A percentile compares a stretch with the other conserved stretches of the same genome.
These are phyloP conservation scores for Thuja plicata DNA, from an alignment of 83 land plant genomes.

Conservation along the genomic window DNA sequence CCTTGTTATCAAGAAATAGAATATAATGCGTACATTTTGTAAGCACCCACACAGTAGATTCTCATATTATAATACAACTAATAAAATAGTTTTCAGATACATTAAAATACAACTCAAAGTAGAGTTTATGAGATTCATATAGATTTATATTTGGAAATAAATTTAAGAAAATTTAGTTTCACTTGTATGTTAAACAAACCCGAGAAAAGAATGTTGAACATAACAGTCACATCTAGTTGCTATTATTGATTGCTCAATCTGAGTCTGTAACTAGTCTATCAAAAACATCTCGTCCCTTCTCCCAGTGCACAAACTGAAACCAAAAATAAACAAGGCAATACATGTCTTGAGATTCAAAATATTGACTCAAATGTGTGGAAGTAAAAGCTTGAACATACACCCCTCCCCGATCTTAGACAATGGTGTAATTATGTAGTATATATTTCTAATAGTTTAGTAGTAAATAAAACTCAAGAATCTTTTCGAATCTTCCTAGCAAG, in stretches of 20 bases:
- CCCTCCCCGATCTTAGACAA: too few species aligned
- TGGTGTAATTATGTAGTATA: too few species aligned
- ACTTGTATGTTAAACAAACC: constrained; percentile 30
- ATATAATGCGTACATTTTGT: neutral
- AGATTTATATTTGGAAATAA: neutral
- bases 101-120: neutral
- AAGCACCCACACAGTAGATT: neutral
- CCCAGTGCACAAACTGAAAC: constrained; percentile 89
- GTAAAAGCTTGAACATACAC: too few species aligned
- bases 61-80: neutral
- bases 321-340: neutral
- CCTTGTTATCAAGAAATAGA: neutral
- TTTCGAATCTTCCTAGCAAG: neutral
- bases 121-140: neutral
- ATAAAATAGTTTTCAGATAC: neutral
- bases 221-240: constrained; percentile 94
- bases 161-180: neutral
- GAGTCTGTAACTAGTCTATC: constrained; percentile 84
- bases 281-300: constrained; percentile 95
- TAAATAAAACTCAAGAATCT: neutral
- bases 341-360: neutral
- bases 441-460: too few species aligned
- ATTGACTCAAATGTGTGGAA: too few species aligned
- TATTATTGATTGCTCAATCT: constrained; percentile 94
- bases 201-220: constrained; percentile 90